Evolutionary conservation across 2,329 filamentous ascomycete species (phyloP).

Genomic region (Epichloe scottii): DNA sequence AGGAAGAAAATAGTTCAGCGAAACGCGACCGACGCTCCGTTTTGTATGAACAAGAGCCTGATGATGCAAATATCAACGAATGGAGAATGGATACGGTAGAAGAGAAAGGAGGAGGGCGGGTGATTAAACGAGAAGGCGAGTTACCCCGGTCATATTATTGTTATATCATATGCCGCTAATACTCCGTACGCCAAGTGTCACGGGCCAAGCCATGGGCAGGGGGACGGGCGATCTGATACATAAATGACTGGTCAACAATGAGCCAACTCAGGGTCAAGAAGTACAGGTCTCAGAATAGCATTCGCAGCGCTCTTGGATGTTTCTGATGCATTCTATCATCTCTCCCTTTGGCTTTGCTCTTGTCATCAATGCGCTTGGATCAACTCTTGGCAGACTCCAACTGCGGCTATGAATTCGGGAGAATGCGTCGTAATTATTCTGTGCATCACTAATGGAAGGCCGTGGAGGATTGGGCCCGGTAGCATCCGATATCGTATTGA

Average conservation of each 20-base stretch:
- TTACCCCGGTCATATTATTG: too few relatives aligned
- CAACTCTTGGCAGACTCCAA: background rate
- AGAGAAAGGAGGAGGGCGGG: background rate
- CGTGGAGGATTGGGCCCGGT: background rate
- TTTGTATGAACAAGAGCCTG: background rate
- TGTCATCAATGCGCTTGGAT: background rate
- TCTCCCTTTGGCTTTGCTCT: too few relatives aligned
- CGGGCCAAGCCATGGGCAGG: constrained; percentile 1
- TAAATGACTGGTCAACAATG: background rate
- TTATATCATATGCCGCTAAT: too few relatives aligned
- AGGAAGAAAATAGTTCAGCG: background rate
- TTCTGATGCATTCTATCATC: too few relatives aligned
- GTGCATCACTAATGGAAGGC: background rate
- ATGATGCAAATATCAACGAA: background rate
- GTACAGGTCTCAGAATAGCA: background rate
- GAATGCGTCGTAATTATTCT: constrained; percentile 1
- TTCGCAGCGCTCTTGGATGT: background rate
- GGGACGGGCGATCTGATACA: background rate
- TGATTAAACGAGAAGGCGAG: background rate
- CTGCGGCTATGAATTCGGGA: background rate
- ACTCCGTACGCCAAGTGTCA: background rate
- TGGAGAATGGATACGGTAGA: background rate
- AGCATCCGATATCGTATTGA: background rate
- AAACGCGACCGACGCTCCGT: background rate
- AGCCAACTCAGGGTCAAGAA: background rate